These are phyloP conservation scores for Datura wrightii DNA, from an alignment of 257 asterid genomes.

Conservation along the genomic window DNA sequence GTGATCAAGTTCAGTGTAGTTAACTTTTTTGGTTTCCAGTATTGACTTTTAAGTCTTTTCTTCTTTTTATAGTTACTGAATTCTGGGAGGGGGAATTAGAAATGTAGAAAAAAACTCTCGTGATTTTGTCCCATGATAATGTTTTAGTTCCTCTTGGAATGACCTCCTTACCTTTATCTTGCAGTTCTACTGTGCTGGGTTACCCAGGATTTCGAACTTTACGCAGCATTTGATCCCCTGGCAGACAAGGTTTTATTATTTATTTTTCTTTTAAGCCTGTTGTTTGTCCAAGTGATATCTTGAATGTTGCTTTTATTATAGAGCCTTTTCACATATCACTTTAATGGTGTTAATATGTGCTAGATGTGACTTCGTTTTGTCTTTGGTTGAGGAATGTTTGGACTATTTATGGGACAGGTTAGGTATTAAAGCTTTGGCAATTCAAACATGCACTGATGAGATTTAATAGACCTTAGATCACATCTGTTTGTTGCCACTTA, in stretches of 20 bases:
- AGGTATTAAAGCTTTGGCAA: not conserved
- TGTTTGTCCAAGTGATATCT: not conserved
- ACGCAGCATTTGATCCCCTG: slow-evolving; percentile 99
- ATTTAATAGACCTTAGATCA: not conserved
- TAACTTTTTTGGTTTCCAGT: not conserved
- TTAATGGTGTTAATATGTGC: not conserved
- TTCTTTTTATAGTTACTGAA: not conserved
- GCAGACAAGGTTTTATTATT: slow-evolving; percentile 87
- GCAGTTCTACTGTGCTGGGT: slow-evolving; percentile 98
- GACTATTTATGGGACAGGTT: slow-evolving; percentile 1
- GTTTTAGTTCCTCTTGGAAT: slow-evolving; percentile 11
- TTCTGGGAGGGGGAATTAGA: not conserved
- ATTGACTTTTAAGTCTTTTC: not conserved
- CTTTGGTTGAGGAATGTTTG: slow-evolving; percentile 3
- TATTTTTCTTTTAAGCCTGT: not conserved
- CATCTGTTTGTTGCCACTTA: not conserved
- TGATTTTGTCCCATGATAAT: not conserved
- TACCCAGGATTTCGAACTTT: slow-evolving; percentile 92
- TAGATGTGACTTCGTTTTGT: not conserved
- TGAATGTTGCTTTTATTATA: not conserved
- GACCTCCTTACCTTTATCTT: slow-evolving; percentile 18
- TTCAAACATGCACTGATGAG: not conserved
- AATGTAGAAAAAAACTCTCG: not conserved
- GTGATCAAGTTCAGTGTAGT: not conserved
- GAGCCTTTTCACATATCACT: not conserved